phyloP scores from a whole-genome alignment of 2,329 filamentous ascomycete genomes.

The Ascochyta koolunga region DNA sequence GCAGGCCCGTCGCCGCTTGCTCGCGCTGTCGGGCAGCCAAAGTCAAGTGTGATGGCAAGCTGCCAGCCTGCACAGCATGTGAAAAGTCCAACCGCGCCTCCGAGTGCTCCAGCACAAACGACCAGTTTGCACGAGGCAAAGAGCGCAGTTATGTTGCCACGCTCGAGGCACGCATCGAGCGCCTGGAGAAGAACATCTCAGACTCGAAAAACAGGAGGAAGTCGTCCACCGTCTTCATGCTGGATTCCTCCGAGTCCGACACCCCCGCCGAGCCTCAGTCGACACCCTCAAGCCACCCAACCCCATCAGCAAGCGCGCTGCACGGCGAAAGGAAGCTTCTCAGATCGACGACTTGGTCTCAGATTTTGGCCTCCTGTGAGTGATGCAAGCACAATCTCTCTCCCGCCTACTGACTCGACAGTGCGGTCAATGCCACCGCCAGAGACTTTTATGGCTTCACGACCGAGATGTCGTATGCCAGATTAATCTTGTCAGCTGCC shows the following conservation, averaged over 20 bases:
- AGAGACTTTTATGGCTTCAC: conserved; percentile 90
- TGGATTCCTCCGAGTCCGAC: conserved; percentile 60
- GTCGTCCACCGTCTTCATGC: conserved; percentile 73
- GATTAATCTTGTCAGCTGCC: conserved; percentile 83
- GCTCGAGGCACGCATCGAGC: conserved; percentile 88
- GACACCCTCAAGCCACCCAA: conserved; percentile 42
- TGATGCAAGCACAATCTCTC: conserved; percentile 9
- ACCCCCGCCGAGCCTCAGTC: conserved; percentile 55
- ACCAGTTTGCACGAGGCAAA: conserved; percentile 94
- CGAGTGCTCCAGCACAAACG: conserved; percentile 92
- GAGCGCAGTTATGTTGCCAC: conserved; percentile 96
- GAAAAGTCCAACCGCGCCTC: conserved; percentile 85
- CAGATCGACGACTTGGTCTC: conserved; percentile 92
- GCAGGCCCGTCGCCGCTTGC: conserved; percentile 78
- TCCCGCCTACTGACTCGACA: conserved; percentile 45
- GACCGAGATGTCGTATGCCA: conserved; percentile 89
- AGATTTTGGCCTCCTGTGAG: conserved; percentile 88
- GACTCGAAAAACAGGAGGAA: conserved; percentile 70
- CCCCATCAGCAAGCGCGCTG: conserved; percentile 48
- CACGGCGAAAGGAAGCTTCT: conserved; percentile 70
- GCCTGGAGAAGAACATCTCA: conserved; percentile 76
- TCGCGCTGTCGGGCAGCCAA: conserved; percentile 88
- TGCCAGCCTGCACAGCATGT: conserved; percentile 93
- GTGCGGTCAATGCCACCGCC: conserved; percentile 91
- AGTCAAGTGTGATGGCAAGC: conserved; percentile 96